phyloP scores from a whole-genome alignment of 768 basidiomycete species.

The Amylocystis lapponica region DNA sequence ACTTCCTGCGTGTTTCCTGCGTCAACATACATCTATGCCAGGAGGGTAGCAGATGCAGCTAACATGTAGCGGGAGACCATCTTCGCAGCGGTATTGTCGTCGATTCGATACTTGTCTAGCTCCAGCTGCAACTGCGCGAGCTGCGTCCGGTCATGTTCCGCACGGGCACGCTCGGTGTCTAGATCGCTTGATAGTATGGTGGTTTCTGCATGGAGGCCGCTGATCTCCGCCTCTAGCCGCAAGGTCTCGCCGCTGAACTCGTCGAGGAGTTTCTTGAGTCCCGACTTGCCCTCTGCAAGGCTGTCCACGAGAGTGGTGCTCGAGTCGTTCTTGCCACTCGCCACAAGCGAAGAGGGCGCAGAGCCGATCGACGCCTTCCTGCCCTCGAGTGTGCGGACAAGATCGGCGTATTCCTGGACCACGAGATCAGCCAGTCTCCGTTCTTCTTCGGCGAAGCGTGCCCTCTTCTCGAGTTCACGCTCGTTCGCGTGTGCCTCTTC shows the following conservation, averaged over 20 bases:
- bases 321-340: slow-evolving; percentile 5
- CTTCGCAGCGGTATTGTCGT: slow-evolving; percentile 72
- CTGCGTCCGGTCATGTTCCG: slow-evolving; percentile 38
- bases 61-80: slow-evolving; percentile 87
- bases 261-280: slow-evolving; percentile 40
- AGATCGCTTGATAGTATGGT: slow-evolving; percentile 35
- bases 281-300: slow-evolving; percentile 44
- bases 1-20: slow-evolving; percentile 48
- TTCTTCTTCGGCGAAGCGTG: slow-evolving; percentile 50
- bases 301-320: slow-evolving; percentile 15
- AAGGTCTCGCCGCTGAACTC: slow-evolving; percentile 48
- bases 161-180: slow-evolving; percentile 40
- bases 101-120: slow-evolving; percentile 49
- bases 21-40: neutral
- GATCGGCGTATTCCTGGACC: slow-evolving; percentile 67
- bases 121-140: slow-evolving; percentile 43
- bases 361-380: slow-evolving; percentile 20
- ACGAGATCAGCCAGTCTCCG: slow-evolving; percentile 57
- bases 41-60: slow-evolving; percentile 19
- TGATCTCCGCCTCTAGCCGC: slow-evolving; percentile 37
- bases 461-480: slow-evolving; percentile 39
- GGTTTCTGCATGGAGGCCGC: slow-evolving; percentile 38
- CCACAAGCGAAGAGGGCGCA: slow-evolving; percentile 1
- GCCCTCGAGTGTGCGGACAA: slow-evolving; percentile 61
- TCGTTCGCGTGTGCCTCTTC: slow-evolving; percentile 48